Conservation (phyloP, 306 rosid genomes). For the Citrullus mucosospermus region DNA sequence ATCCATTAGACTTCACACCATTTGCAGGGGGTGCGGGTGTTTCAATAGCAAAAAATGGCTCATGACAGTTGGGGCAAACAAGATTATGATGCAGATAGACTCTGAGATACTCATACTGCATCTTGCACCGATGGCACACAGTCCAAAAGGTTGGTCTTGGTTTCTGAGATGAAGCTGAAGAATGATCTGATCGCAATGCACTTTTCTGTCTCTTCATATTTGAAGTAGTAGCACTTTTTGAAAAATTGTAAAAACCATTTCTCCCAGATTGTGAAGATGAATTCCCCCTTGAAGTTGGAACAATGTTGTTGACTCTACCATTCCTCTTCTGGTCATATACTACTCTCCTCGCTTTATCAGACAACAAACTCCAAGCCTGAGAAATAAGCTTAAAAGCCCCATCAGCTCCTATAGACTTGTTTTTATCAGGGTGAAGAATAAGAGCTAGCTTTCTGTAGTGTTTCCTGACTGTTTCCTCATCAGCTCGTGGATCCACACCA, state of each 20-base stretch:
- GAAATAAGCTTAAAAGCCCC: constrained; percentile 88
- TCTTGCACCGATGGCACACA: constrained; percentile 70
- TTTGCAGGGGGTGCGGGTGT: constrained; percentile 70
- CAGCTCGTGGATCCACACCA: constrained; percentile 50
- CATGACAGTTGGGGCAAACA: constrained; percentile 84
- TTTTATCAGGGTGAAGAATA: constrained; percentile 89
- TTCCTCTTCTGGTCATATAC: constrained; percentile 51
- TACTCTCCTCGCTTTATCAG: constrained; percentile 48
- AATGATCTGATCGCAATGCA: constrained; percentile 23
- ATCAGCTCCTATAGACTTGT: constrained; percentile 74
- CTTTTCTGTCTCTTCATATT: constrained; percentile 39
- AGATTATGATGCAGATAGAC: constrained; percentile 82
- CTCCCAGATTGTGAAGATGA: constrained; percentile 35
- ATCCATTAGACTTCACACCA: constrained; percentile 41
- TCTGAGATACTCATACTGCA: constrained; percentile 91
- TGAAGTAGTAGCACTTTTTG: constrained; percentile 39
- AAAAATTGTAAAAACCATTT: constrained; percentile 44
- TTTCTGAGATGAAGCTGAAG: constrained; percentile 39
- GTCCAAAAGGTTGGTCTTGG: constrained; percentile 82
- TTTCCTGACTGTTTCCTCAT: constrained; percentile 61
- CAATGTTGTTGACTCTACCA: constrained; percentile 25
- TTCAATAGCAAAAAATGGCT: constrained; percentile 68
- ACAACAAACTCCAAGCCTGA: constrained; percentile 81
- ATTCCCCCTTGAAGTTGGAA: constrained; percentile 23
- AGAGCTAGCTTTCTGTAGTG: constrained; percentile 84